Conservation (phyloP, 2,329 filamentous ascomycete genomes). For the Calonectria pauciramosa region DNA sequence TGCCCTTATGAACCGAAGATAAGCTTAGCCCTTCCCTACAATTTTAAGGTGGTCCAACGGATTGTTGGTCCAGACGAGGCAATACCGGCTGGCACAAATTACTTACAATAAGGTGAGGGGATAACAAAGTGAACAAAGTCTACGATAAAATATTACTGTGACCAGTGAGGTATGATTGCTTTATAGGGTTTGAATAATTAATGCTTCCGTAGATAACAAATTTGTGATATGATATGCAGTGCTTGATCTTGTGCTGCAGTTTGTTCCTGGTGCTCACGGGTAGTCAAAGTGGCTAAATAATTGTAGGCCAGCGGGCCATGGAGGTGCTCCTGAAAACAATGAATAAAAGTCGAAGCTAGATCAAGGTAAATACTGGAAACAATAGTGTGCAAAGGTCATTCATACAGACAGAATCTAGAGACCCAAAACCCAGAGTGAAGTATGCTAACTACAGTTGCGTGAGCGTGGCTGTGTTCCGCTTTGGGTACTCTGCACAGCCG, state of each 20-base stretch:
- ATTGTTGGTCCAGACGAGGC: too few species aligned
- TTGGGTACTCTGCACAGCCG: background rate
- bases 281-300: background rate
- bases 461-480: background rate
- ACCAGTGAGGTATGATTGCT: too few species aligned
- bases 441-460: background rate
- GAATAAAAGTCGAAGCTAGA: background rate
- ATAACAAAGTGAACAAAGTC: too few species aligned
- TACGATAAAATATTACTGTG: background rate
- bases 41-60: too few species aligned
- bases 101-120: too few species aligned
- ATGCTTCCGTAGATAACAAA: background rate
- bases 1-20: too few species aligned
- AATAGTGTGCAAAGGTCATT: background rate
- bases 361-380: background rate
- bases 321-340: background rate
- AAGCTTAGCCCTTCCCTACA: too few species aligned
- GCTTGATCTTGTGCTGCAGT: background rate
- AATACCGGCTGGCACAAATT: too few species aligned
- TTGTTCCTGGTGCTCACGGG: background rate
- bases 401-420: background rate
- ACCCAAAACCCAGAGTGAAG: background rate
- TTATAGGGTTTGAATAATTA: rapidly evolving
- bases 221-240: background rate
- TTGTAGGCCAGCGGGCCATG: background rate